phyloP scores from a whole-genome alignment of 2,329 filamentous ascomycete genomes.

The Anisogramma anomala region DNA sequence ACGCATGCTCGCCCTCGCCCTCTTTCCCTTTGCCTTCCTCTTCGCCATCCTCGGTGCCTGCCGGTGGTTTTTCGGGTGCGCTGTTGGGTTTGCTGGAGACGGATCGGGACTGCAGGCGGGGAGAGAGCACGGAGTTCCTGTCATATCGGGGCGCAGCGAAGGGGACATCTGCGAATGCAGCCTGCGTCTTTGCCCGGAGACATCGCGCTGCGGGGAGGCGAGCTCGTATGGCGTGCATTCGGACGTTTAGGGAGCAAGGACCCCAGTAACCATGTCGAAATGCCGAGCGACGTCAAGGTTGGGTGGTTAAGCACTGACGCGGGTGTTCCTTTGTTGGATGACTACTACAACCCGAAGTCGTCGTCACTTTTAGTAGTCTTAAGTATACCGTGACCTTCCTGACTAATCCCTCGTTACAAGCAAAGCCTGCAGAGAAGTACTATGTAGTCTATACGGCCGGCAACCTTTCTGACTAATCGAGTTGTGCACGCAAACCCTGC shows the following conservation, averaged over 20 bases:
- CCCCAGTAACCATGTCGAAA: slow-evolving; percentile 14
- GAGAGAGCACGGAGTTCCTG: neutral
- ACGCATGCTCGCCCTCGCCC: slow-evolving; percentile 6
- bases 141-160: neutral
- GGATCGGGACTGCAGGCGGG: neutral
- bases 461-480: no score
- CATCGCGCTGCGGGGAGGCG: slow-evolving; percentile 13
- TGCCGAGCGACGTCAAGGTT: slow-evolving; percentile 1
- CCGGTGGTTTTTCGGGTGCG: slow-evolving; percentile 9
- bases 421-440: no score
- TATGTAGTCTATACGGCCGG: no score
- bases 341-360: no score
- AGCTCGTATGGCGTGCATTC: slow-evolving; percentile 14
- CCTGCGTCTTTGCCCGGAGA: slow-evolving; percentile 7
- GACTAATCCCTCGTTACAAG: no score
- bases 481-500: no score
- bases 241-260: slow-evolving; percentile 6
- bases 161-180: neutral
- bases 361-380: no score
- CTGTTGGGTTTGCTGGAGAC: slow-evolving; percentile 9
- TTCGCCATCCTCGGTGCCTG: slow-evolving; percentile 4
- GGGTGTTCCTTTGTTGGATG: no score
- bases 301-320: no score
- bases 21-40: slow-evolving; percentile 8
- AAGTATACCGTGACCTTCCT: no score